Conservation (phyloP, 768 basidiomycete genomes). For the Suillus subluteus region DNA sequence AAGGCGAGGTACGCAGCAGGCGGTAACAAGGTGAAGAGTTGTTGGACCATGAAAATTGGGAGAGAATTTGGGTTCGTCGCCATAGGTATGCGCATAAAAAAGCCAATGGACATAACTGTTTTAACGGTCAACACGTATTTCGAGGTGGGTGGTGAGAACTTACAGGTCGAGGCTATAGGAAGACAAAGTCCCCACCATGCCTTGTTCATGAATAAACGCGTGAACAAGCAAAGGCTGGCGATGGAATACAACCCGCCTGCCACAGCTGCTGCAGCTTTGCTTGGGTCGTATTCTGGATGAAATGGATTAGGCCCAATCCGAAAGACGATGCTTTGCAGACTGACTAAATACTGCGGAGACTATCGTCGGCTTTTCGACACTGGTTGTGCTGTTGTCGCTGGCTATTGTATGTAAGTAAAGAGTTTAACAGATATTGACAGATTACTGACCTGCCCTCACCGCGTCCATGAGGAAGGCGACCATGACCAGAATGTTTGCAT, state of each 20-base stretch:
- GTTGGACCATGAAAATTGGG: constrained; percentile 19
- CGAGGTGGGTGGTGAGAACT: not conserved
- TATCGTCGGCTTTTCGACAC: not conserved
- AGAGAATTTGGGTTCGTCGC: constrained; percentile 25
- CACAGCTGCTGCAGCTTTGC: constrained; percentile 23
- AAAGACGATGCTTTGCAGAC: not conserved
- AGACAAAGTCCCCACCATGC: constrained; percentile 38
- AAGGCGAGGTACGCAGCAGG: constrained; percentile 37
- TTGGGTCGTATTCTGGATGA: constrained; percentile 29
- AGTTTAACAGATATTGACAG: not conserved
- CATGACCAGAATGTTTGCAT: not conserved
- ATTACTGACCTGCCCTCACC: not conserved
- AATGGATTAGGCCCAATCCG: not conserved
- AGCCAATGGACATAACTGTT: constrained; percentile 26
- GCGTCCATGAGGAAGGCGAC: not conserved
- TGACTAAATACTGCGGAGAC: constrained; percentile 1
- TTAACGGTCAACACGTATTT: not conserved
- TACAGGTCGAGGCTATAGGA: constrained; percentile 32
- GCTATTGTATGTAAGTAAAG: not conserved
- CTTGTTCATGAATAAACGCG: constrained; percentile 24
- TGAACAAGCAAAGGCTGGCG: constrained; percentile 16
- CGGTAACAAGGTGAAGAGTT: constrained; percentile 28
- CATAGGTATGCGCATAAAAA: constrained; percentile 24
- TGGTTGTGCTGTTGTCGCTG: not conserved
- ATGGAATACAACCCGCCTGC: constrained; percentile 28